Base-by-base conservation (phyloP, 441 rosid genomes). In the Melastoma candidum region DNA sequence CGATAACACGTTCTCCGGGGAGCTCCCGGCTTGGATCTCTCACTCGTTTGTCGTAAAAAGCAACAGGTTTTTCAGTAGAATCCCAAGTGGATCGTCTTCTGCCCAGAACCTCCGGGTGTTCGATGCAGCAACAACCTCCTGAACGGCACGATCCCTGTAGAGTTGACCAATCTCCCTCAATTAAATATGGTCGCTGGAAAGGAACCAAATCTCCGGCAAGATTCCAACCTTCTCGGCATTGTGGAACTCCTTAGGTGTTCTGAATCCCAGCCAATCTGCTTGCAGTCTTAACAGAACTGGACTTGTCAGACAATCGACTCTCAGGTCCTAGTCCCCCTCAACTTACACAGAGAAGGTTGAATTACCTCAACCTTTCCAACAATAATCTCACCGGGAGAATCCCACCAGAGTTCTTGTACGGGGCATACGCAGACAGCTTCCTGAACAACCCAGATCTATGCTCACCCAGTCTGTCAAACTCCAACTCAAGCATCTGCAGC, bases 61-160 rank as follows among this genome's bases (percentile, higher is more conserved):
- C 67, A 85, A 85, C 54, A 67, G 41, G 32, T 75, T 85, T 53
- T 77, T 66, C 0, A 85, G 94, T 4, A 17, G 32, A 32, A 66
- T 85, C 48, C 85, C 87, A 0, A 45, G 11, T 10, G 74, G 58
- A 12, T 63, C 68, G 14, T 27, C 49, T 24, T 58, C 66, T 0
- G 76, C 77, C 80, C 61, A 14, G 63, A 70, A 67, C 46, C 46
- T 85, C 43, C 14, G 0, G 52, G 69, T 61, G 3, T 68, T 85
- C 22, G 26, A 64, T 8, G 86, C 83, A 77, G 82, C 47, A 74
- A 77, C 26, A 85, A 85, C 64, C 67, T 55, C 12, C 62, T 85
- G 1, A 50, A 68, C 3, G 81, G 94, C 22, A 9, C 65, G 12
- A 44, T 85, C 59, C 90, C 83, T 0, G 47, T 2, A 17, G 84